Evolutionary conservation across 805 yeast genomes (phyloP), one percentile per base, ranked within the genome.

Genomic region (Brettanomyces bruxellensis): DNA sequence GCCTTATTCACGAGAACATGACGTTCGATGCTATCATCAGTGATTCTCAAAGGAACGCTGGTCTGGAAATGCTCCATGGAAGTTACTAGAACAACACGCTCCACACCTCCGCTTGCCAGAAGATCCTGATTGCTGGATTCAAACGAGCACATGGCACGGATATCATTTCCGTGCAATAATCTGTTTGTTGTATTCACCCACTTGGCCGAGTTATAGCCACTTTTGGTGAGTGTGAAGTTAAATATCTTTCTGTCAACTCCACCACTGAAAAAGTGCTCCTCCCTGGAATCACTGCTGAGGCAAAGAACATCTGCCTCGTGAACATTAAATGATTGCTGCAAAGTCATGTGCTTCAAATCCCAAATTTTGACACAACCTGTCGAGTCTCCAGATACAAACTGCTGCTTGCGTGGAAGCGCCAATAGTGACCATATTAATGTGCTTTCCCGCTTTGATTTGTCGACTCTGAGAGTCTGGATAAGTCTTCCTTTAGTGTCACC

Each of bases 361-460:
- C 99, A 93, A 52, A 93, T 76, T 64, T 91, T 91, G 45, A 93
- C 78, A 7, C 86, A 74, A 1, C 99, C 99, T 1, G 97, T 91
- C 5, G 97, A 89, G 67, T 93, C 99, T 46, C 98, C 99, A 49
- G 89, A 80, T n/a, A 87, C 95, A 48, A 93, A 75, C 61, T 88
- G 95, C 46, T 78, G 71, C 43, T 76, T 75, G 38, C 69, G 61
- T 4, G 83, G 79, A 48, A 90, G 67, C 32, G 81, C 80, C 40
- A 73, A 55, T 1, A 93, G 80, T 34, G 88, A 73, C 99, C 99
- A 93, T 6, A 93, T 93, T 50, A 93, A 70, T 3, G 98, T 89
- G 45, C 93, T 80, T 60, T 86, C 96, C 34, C 77, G 77, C 58
- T 83, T 81, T 23, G 91, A 76, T 62, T 86, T 88, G 64, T 93